Evolutionary conservation across 2,329 filamentous ascomycete species (phyloP).

Genomic region (Cryphonectria nitschkei): DNA sequence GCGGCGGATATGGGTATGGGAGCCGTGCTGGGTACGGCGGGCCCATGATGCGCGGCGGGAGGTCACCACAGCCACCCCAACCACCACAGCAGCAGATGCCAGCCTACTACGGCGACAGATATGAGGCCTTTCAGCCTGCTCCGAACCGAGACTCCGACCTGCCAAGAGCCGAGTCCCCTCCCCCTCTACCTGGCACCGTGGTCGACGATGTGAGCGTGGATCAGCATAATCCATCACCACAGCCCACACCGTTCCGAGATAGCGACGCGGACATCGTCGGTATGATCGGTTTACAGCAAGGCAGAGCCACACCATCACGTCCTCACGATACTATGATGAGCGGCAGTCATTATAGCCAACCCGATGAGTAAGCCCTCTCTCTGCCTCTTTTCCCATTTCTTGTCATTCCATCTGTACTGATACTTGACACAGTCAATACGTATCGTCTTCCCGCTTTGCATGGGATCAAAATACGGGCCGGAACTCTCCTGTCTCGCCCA

Average conservation of each 20-base stretch:
- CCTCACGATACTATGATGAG: slow-evolving; percentile 59
- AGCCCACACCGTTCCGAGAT: slow-evolving; percentile 53
- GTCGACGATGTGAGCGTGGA: slow-evolving; percentile 68
- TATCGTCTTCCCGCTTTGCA: slow-evolving; percentile 54
- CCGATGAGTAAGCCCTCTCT: slow-evolving; percentile 66
- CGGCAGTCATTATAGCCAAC: slow-evolving; percentile 69
- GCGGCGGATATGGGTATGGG: slow-evolving; percentile 49
- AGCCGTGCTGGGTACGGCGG: slow-evolving; percentile 39
- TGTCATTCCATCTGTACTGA: neutral
- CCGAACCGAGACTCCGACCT: slow-evolving; percentile 48
- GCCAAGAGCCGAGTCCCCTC: slow-evolving; percentile 66
- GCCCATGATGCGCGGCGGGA: slow-evolving; percentile 42
- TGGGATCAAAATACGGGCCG: slow-evolving; percentile 56
- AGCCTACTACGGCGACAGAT: slow-evolving; percentile 35
- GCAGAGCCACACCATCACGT: slow-evolving; percentile 39
- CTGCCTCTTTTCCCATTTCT: neutral
- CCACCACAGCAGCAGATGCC: slow-evolving; percentile 39
- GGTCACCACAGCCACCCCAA: slow-evolving; percentile 50
- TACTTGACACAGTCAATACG: slow-evolving; percentile 47
- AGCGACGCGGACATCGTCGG: slow-evolving; percentile 74
- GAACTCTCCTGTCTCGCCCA: slow-evolving; percentile 49
- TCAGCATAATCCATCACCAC: slow-evolving; percentile 50
- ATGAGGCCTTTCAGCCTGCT: slow-evolving; percentile 45
- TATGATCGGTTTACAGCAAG: slow-evolving; percentile 72
- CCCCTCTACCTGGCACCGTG: slow-evolving; percentile 57